Base-by-base conservation (phyloP, 352 stramenopile species). In the Globisporangium abappressorium region DNA sequence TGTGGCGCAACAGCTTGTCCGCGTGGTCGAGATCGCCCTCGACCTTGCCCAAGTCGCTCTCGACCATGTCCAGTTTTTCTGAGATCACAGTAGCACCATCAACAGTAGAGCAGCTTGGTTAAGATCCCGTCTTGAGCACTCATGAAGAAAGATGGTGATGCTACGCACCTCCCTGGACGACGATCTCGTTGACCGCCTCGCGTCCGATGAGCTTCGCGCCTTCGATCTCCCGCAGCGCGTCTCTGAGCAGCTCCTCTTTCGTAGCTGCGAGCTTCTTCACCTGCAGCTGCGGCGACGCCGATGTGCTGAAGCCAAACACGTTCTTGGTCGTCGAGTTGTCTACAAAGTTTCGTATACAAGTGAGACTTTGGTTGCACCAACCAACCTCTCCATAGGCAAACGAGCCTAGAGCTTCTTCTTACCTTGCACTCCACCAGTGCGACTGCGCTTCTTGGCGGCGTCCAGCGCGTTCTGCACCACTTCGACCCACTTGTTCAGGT, bases 401-500 rank as follows among this genome's bases (percentile, higher is more conserved):
- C 15, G 18, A 18, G 15, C 15, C 38, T 18, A 49, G 41, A 49
- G 6, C 18, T 9, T 18, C 14, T 46, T 22, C 8, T 3, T 12
- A 22, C 43, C 43, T 51, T 51, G 43, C 43, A 24, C 38, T 33
- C 28, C 64, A 66, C 9, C 63, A 66, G 22, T 73, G 30, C 76
- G 70, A 2, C 71, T 82, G 65, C 85, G 64, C 59, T 87, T 80
- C 28, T 85, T 84, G 62, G 79, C 75, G 11, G 77, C 72, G 26
- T 84, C 78, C 4, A 93, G 67, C 26, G 84, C 84, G 65, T 95
- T 91, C 57, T 91, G 79, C 6, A 83, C 84, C 15, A 95, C 84
- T 57, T 93, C 80, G 41, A 95, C 74, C 87, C 87, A 95, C 66
- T 93, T 90, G 70, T 82, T 86, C 11, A 89, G 73, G 57, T 93